phyloP scores from a whole-genome alignment of 2,329 filamentous ascomycete genomes.

The Aureobasidium sp. region DNA sequence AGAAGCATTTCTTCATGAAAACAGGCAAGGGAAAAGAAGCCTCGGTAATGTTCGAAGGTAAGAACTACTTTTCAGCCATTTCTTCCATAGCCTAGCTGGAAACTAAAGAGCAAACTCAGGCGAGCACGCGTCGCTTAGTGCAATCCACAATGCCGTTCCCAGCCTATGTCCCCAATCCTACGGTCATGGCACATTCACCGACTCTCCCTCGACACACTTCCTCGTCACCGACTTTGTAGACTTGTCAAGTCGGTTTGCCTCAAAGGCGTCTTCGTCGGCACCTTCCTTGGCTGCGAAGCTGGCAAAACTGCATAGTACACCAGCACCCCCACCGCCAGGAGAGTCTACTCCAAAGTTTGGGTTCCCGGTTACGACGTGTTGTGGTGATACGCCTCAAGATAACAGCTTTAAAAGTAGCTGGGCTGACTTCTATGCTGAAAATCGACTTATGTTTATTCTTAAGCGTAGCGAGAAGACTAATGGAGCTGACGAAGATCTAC shows the following conservation, averaged over 20 bases:
- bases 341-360: conserved; percentile 62
- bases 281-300: conserved; percentile 65
- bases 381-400: conserved; percentile 74
- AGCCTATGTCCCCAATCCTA: conserved; percentile 68
- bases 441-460: conserved; percentile 61
- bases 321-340: conserved; percentile 58
- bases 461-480: conserved; percentile 52
- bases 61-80: not conserved
- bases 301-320: conserved; percentile 68
- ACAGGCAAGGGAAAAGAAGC: conserved; percentile 54
- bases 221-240: conserved; percentile 75
- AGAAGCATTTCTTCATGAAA: conserved; percentile 64
- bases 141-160: conserved; percentile 65
- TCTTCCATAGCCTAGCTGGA: conserved; percentile 14
- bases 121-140: conserved; percentile 77
- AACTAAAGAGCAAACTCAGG: conserved; percentile 40
- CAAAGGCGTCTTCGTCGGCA: conserved; percentile 30
- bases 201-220: conserved; percentile 43
- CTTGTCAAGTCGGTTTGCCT: conserved; percentile 37
- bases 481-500: conserved; percentile 57
- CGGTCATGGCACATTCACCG: conserved; percentile 57
- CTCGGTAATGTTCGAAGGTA: conserved; percentile 59
- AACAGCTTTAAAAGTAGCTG: conserved; percentile 68
- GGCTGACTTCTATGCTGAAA: conserved; percentile 79
- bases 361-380: conserved; percentile 79